Conservation (phyloP, 1,284 basidiomycete species). For the Sphagnurus paluster region DNA sequence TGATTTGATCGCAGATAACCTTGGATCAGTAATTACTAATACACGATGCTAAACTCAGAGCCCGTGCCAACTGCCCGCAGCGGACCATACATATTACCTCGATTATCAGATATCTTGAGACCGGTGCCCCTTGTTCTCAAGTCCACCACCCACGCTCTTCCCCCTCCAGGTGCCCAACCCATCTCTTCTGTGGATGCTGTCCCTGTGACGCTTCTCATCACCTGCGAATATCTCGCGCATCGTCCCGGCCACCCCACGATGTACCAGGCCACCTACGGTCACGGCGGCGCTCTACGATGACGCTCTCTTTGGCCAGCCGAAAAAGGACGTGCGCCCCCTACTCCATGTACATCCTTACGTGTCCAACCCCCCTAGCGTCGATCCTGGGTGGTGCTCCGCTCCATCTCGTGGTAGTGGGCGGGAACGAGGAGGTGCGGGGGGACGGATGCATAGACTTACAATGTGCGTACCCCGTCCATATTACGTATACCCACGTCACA, state of each 20-base stretch:
- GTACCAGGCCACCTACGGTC: conserved; percentile 30
- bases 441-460: not conserved
- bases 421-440: not conserved
- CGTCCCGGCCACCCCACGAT: too few species aligned
- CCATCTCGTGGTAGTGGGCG: too few species aligned
- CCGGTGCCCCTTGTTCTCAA: not conserved
- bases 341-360: conserved; percentile 16
- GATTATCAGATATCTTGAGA: too few species aligned
- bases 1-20: too few species aligned
- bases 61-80: too few species aligned
- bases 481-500: not conserved
- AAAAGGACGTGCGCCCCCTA: conserved; percentile 4
- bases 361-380: conserved; percentile 1
- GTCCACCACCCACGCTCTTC: conserved; percentile 16
- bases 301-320: not conserved
- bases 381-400: too few species aligned
- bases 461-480: not conserved
- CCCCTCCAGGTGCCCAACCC: conserved; percentile 21
- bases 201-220: conserved; percentile 19
- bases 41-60: too few species aligned
- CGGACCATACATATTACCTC: too few species aligned
- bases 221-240: conserved; percentile 39
- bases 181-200: conserved; percentile 13
- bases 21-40: too few species aligned
- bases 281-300: not conserved